Conservation (phyloP, 345 rosid genomes). For the Hevea brasiliensis region DNA sequence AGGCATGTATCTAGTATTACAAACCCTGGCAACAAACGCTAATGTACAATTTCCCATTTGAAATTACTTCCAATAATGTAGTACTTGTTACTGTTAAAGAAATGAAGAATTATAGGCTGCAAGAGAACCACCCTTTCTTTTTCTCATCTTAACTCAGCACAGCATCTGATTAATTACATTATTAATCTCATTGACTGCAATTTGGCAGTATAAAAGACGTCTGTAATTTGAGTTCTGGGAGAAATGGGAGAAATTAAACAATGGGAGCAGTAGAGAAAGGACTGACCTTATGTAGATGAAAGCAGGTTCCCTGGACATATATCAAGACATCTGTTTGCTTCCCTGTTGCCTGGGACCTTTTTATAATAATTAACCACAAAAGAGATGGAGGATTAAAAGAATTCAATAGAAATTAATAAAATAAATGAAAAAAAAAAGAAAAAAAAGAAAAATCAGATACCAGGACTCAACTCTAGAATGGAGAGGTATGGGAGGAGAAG, state of each 20-base stretch:
- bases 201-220: no score
- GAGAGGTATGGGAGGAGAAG: slow-evolving; percentile 45
- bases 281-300: slow-evolving; percentile 74
- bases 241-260: neutral
- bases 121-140: no score
- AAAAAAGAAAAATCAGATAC: slow-evolving; percentile 28
- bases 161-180: no score
- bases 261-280: neutral
- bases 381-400: neutral
- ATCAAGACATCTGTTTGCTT: slow-evolving; percentile 52
- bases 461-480: slow-evolving; percentile 57
- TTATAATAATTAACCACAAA: neutral
- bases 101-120: no score
- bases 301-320: slow-evolving; percentile 60
- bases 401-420: neutral
- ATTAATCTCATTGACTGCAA: no score
- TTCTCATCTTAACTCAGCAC: no score
- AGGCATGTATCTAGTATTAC: no score
- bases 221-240: no score
- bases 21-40: no score
- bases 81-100: no score
- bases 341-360: slow-evolving; percentile 59
- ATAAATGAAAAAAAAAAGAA: neutral
- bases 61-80: no score
- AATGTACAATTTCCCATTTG: no score